Percentiles rank a stretch among this genome's conserved stretches.
phyloP scores from a whole-genome alignment of 331 rosid genomes.

The Dryas integrifolia region DNA sequence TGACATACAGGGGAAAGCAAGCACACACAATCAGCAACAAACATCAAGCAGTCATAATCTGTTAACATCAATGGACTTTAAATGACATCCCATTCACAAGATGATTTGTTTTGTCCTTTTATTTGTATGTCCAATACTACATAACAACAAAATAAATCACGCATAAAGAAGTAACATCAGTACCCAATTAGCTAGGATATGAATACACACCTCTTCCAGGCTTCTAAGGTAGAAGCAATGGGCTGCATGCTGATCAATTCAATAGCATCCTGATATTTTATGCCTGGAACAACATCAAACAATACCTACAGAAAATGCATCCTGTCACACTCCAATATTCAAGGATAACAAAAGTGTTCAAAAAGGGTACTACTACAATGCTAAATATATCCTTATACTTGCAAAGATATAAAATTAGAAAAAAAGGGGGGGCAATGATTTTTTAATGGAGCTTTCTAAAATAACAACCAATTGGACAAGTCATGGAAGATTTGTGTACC shows the following conservation, averaged over 20 bases:
- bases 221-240: conserved; percentile 63
- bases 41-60: neutral
- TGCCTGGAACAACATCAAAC: conserved; percentile 96
- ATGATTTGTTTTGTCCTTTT: neutral
- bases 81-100: neutral
- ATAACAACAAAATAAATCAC: neutral
- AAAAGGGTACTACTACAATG: neutral
- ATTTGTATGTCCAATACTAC: conserved; percentile 3
- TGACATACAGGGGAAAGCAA: conserved; percentile 4
- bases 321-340: conserved; percentile 24
- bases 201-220: conserved; percentile 69
- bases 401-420: neutral
- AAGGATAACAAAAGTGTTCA: conserved; percentile 2
- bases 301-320: conserved; percentile 66
- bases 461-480: neutral
- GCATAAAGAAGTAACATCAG: conserved; percentile 2
- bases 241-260: conserved; percentile 89
- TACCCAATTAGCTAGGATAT: conserved; percentile 11
- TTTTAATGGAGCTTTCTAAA: neutral
- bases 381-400: neutral
- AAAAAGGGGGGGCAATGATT: neutral
- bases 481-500: neutral
- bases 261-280: conserved; percentile 82
- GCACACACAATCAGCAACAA: conserved; percentile 9
- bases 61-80: neutral